A percentile compares a stretch with the other conserved stretches of the same genome.
phyloP scores from a whole-genome alignment of 495 filamentous ascomycete species.

The Penicillium canescens region DNA sequence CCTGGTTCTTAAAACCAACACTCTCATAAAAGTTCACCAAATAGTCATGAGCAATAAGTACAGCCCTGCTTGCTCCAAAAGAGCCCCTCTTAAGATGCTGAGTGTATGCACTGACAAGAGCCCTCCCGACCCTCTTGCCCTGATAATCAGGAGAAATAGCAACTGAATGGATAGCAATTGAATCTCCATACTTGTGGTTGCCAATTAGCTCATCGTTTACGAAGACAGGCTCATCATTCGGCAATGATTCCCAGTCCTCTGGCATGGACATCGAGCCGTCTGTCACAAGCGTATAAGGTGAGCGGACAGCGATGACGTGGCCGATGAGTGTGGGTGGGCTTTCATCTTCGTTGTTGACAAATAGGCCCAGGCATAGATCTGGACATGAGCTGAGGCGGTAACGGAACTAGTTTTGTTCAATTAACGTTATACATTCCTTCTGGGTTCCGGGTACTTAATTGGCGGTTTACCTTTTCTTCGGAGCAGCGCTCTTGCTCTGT shows the following conservation, averaged over 20 bases:
- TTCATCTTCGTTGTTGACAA: constrained; percentile 8
- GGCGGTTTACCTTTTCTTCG: constrained; percentile 19
- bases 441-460: not conserved
- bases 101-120: constrained; percentile 21
- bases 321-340: constrained; percentile 13
- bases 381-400: constrained; percentile 22
- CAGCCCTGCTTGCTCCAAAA: not conserved
- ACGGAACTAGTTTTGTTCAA: constrained; percentile 11
- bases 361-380: constrained; percentile 22
- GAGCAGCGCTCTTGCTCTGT: constrained; percentile 23
- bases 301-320: constrained; percentile 20
- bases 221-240: not conserved
- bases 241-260: constrained; percentile 14
- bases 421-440: not conserved
- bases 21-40: constrained; percentile 27
- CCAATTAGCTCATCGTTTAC: constrained; percentile 16
- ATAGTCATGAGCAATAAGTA: constrained; percentile 25
- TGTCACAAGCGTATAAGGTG: constrained; percentile 7
- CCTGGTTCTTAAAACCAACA: constrained; percentile 19
- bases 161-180: constrained; percentile 27
- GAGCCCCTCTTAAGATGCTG: constrained; percentile 10
- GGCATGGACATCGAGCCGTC: constrained; percentile 27
- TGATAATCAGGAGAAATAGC: constrained; percentile 24
- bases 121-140: constrained; percentile 20
- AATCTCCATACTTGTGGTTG: constrained; percentile 18